Evolutionary conservation across 768 basidiomycete genomes (phyloP).

Genomic region (Nidularia sp.): DNA sequence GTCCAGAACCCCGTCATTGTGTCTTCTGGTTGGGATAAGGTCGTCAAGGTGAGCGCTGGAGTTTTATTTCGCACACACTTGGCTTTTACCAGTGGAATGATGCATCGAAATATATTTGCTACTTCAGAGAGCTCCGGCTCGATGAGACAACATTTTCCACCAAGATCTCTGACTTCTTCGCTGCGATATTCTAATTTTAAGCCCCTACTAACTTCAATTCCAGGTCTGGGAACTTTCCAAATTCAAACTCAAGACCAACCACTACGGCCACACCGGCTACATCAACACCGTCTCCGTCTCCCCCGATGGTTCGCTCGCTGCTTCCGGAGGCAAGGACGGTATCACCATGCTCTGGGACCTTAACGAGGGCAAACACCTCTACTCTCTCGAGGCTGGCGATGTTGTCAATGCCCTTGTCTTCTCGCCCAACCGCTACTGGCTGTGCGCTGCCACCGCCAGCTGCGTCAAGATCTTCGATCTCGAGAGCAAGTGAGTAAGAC

Average conservation of each 20-base stretch:
- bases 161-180: slow-evolving; percentile 73
- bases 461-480: slow-evolving; percentile 99
- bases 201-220: slow-evolving; percentile 5
- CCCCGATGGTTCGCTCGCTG: slow-evolving; percentile 97
- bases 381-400: slow-evolving; percentile 98
- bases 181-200: slow-evolving; percentile 4
- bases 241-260: slow-evolving; percentile 99
- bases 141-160: slow-evolving; percentile 80
- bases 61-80: slow-evolving; percentile 2
- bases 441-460: slow-evolving; percentile 95
- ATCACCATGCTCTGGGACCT: slow-evolving; percentile 99
- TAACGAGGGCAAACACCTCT: slow-evolving; percentile 99
- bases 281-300: slow-evolving; percentile 99
- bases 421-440: slow-evolving; percentile 99
- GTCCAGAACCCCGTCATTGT: slow-evolving; percentile 97
- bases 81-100: slow-evolving; percentile 11
- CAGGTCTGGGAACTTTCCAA: slow-evolving; percentile 99
- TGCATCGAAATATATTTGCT: slow-evolving; percentile 71
- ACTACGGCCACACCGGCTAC: slow-evolving; percentile 99
- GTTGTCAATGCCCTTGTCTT: slow-evolving; percentile 99
- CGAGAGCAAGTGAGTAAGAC: slow-evolving; percentile 86
- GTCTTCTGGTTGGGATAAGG: slow-evolving; percentile 99
- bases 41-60: slow-evolving; percentile 81
- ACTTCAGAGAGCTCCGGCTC: slow-evolving; percentile 74
- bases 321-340: slow-evolving; percentile 98